phyloP scores from a whole-genome alignment of 371 early-diverging fungal species.

The Phascolomyces articulosus region DNA sequence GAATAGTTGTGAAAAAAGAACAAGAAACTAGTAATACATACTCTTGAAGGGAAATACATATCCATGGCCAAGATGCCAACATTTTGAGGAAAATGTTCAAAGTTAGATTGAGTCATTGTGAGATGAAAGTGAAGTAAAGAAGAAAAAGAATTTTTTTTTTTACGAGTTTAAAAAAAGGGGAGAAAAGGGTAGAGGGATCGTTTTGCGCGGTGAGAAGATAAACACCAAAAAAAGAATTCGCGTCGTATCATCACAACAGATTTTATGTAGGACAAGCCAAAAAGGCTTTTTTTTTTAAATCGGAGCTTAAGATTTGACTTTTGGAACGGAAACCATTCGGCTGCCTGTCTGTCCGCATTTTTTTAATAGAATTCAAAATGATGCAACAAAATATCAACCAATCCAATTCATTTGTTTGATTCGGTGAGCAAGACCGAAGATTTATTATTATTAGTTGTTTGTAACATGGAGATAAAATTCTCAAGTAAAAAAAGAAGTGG shows the following conservation, averaged over 20 bases:
- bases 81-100: slow-evolving; percentile 69
- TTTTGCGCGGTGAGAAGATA: too few species aligned
- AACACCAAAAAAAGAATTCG: not conserved
- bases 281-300: not conserved
- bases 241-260: not conserved
- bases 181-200: slow-evolving; percentile 11
- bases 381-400: too few species aligned
- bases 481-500: too few species aligned
- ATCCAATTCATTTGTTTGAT: too few species aligned
- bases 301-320: too few species aligned
- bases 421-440: too few species aligned
- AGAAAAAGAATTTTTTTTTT: not conserved
- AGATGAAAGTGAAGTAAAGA: not conserved
- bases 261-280: not conserved
- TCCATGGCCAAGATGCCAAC: slow-evolving; percentile 94
- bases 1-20: too few species aligned
- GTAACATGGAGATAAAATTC: too few species aligned
- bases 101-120: slow-evolving; percentile 35
- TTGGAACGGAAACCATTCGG: too few species aligned
- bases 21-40: slow-evolving; percentile 23
- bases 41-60: slow-evolving; percentile 86
- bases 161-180: slow-evolving; percentile 3
- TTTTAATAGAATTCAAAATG: too few species aligned
- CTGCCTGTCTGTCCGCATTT: too few species aligned
- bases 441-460: too few species aligned